Percentiles rank a stretch among this genome's conserved stretches.
These are phyloP conservation scores for Exophiala mesophila DNA, from an alignment of 2,329 filamentous ascomycete species.

Conservation along the genomic window DNA sequence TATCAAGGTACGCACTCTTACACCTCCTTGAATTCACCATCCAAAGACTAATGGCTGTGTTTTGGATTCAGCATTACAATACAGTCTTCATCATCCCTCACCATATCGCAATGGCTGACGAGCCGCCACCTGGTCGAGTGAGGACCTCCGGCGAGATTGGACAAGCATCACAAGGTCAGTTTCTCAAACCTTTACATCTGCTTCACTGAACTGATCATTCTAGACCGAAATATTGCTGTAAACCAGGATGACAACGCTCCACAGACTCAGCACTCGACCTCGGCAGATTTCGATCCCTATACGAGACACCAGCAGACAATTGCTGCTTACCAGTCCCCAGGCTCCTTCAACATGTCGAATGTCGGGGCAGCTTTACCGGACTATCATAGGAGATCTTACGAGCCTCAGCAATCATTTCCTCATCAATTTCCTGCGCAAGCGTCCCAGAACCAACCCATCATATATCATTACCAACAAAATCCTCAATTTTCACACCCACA, in stretches of 20 bases:
- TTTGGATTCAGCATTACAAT: conserved; percentile 30
- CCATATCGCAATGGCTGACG: conserved; percentile 28
- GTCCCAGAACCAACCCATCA: conserved; percentile 14
- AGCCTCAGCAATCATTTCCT: conserved; percentile 16
- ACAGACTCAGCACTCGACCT: too few species aligned
- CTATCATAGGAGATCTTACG: conserved; percentile 22
- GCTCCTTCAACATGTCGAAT: conserved; percentile 27
- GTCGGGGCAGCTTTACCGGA: conserved; percentile 28
- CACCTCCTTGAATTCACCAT: too few species aligned
- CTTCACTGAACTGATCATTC: conserved; percentile 3
- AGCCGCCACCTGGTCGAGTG: conserved; percentile 14
- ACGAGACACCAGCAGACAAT: conserved; percentile 21
- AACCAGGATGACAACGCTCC: too few species aligned
- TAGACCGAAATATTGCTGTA: too few species aligned
- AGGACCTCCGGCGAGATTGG: conserved; percentile 57
- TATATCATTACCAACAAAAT: conserved; percentile 26
- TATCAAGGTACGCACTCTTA: too few species aligned
- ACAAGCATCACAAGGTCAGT: too few species aligned
- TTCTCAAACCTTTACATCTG: too few species aligned
- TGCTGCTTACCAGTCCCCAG: conserved; percentile 8
- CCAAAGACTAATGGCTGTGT: conserved; percentile 29
- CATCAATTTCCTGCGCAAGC: conserved; percentile 15
- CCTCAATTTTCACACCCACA: conserved; percentile 28
- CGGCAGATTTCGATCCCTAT: conserved; percentile 21
- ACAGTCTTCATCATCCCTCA: conserved; percentile 30